Conservation (phyloP, 495 filamentous ascomycete species). For the Tuber microsphaerosporum region DNA sequence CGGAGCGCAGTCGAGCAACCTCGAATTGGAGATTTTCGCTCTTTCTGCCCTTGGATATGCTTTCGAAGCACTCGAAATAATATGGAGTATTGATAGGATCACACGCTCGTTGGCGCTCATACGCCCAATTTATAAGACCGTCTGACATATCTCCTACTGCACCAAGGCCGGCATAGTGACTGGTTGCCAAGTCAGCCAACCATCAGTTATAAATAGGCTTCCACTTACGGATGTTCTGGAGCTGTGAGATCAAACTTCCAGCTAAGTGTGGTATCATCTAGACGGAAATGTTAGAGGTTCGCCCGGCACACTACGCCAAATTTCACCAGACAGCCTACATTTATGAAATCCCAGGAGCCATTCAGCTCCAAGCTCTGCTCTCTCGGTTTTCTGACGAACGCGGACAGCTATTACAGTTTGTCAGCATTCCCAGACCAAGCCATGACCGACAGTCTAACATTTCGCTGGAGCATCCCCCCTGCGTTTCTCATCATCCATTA, state of each 20-base stretch:
- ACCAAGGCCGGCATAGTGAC: slow-evolving; percentile 46
- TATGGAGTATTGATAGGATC: slow-evolving; percentile 44
- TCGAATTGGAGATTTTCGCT: slow-evolving; percentile 44
- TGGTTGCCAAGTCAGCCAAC: slow-evolving; percentile 6
- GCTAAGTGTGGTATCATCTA: slow-evolving; percentile 22
- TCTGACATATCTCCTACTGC: slow-evolving; percentile 47
- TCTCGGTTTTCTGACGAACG: slow-evolving; percentile 22
- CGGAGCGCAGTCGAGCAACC: slow-evolving; percentile 41
- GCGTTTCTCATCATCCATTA: slow-evolving; percentile 31
- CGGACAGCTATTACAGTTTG: slow-evolving; percentile 10
- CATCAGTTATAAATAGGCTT: background rate
- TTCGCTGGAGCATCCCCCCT: slow-evolving; percentile 10
- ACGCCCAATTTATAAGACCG: slow-evolving; percentile 45
- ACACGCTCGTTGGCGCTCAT: slow-evolving; percentile 43
- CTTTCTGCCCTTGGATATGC: slow-evolving; percentile 42
- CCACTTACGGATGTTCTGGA: slow-evolving; percentile 37
- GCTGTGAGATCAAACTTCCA: slow-evolving; percentile 30
- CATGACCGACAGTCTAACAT: slow-evolving; percentile 11
- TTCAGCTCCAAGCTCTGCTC: slow-evolving; percentile 32
- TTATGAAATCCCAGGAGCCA: slow-evolving; percentile 3
- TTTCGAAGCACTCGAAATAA: slow-evolving; percentile 48
- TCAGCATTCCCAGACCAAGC: slow-evolving; percentile 4
- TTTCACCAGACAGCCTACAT: slow-evolving; percentile 9
- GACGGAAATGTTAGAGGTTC: background rate
- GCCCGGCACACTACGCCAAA: background rate